Percentiles rank a stretch among this genome's conserved stretches.
Evolutionary conservation across 495 filamentous ascomycete genomes (phyloP).

Genomic region (Xylaria acuta): DNA sequence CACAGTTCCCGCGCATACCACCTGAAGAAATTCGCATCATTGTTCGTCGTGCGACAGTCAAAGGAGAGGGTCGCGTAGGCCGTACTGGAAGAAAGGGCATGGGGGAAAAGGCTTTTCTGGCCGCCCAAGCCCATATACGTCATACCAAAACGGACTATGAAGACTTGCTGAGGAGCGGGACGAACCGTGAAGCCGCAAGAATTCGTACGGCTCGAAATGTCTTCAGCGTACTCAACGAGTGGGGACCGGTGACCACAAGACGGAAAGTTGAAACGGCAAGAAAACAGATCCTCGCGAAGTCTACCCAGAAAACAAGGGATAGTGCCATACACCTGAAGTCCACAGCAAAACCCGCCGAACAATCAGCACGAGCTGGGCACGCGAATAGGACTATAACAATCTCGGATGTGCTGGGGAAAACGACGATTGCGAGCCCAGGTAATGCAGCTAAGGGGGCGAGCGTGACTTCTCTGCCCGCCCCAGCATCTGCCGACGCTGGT

Average conservation of each 20-base stretch:
- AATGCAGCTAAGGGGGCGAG: not conserved
- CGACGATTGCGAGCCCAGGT: not conserved
- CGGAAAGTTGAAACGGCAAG: not conserved
- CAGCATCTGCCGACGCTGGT: not conserved
- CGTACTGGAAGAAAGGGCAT: conserved; percentile 37
- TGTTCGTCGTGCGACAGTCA: conserved; percentile 40
- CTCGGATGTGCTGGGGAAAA: not conserved
- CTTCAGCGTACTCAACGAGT: not conserved
- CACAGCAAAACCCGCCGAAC: not conserved
- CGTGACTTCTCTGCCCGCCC: not conserved
- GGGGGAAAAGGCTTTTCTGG: conserved; percentile 42
- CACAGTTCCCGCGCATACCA: conserved; percentile 42
- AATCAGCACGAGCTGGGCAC: not conserved
- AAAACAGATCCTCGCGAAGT: not conserved
- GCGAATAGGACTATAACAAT: not conserved
- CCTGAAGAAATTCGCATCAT: conserved; percentile 30
- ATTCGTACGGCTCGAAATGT: conserved; percentile 24
- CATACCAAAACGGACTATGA: conserved; percentile 50
- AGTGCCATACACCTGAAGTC: not conserved
- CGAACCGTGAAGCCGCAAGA: conserved; percentile 31
- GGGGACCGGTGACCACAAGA: not conserved
- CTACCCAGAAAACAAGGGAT: not conserved
- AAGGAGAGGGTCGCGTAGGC: conserved; percentile 45
- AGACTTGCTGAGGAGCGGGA: conserved; percentile 29
- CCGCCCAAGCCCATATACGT: conserved; percentile 47